Percentiles rank a stretch among this genome's conserved stretches.
Evolutionary conservation across 768 basidiomycete genomes (phyloP).

Genomic region (Rhodotorula diobovata): DNA sequence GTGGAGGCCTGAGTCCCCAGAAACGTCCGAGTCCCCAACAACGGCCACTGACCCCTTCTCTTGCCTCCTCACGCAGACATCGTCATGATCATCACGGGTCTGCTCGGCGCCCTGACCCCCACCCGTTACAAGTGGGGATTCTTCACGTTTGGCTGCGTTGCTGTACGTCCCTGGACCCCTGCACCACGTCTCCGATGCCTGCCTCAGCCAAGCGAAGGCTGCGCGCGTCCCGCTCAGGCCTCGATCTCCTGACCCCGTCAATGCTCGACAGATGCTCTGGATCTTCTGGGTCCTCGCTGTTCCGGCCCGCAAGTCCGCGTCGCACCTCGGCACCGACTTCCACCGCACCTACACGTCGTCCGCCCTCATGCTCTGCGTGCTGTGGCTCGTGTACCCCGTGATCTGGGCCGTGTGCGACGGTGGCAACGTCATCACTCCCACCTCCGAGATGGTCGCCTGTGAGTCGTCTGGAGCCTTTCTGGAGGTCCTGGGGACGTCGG

Average conservation of each 20-base stretch:
- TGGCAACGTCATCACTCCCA: slow-evolving; percentile 54
- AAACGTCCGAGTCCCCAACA: background rate
- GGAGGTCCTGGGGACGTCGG: no score
- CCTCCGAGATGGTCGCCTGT: slow-evolving; percentile 54
- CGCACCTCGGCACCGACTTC: slow-evolving; percentile 38
- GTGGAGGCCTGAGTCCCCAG: no score
- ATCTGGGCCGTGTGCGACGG: slow-evolving; percentile 57
- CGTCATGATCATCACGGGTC: slow-evolving; percentile 52
- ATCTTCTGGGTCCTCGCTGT: slow-evolving; percentile 52
- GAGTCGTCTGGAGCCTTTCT: background rate
- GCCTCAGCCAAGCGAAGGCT: no score
- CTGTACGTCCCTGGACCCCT: slow-evolving; percentile 28
- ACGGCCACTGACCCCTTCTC: background rate
- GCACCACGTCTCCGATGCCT: no score
- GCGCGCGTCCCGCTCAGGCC: no score
- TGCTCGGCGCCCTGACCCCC: slow-evolving; percentile 56
- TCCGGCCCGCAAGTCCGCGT: slow-evolving; percentile 43
- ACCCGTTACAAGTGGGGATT: slow-evolving; percentile 59
- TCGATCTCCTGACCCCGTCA: no score
- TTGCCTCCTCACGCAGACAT: slow-evolving; percentile 28
- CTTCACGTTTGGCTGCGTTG: slow-evolving; percentile 53
- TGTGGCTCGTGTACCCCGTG: slow-evolving; percentile 60
- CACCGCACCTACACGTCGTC: slow-evolving; percentile 45
- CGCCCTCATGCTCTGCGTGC: slow-evolving; percentile 54
- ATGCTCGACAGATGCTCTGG: no score